Conservation (phyloP, 176 grass and related monocot genomes). For the Musa beccarii region DNA sequence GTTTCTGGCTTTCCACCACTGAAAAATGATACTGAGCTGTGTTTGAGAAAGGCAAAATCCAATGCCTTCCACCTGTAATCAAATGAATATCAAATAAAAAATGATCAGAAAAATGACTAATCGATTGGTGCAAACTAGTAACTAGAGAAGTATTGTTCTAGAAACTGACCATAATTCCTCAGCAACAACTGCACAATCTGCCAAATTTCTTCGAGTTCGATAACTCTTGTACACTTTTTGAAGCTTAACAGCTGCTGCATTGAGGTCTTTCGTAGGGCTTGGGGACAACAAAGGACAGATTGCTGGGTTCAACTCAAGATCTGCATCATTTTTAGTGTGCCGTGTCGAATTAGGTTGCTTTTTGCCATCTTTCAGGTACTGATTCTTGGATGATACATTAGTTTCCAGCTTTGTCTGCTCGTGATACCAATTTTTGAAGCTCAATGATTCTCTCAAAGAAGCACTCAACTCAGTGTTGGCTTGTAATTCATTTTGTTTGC, state of each 20-base stretch:
- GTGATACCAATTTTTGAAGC: background rate
- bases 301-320: background rate
- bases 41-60: conserved; percentile 52
- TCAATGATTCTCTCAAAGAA: background rate
- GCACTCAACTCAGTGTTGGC: background rate
- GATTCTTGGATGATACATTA: background rate
- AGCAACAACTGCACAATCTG: conserved; percentile 33
- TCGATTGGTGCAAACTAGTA: background rate
- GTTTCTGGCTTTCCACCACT: conserved; percentile 67
- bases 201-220: conserved; percentile 18
- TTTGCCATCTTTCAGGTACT: background rate
- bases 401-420: background rate
- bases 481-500: background rate
- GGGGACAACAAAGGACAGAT: background rate
- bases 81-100: conserved; percentile 3
- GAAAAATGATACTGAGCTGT: conserved; percentile 47
- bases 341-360: background rate
- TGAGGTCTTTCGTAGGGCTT: background rate
- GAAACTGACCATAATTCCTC: conserved; percentile 86
- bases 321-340: background rate
- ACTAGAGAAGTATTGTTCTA: background rate
- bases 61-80: conserved; percentile 70
- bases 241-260: conserved; percentile 20
- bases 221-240: conserved; percentile 24
- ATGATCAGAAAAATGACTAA: background rate